phyloP scores from a whole-genome alignment of 225 moss, liverwort and hornwort genomes.

The Bryum argenteum region DNA sequence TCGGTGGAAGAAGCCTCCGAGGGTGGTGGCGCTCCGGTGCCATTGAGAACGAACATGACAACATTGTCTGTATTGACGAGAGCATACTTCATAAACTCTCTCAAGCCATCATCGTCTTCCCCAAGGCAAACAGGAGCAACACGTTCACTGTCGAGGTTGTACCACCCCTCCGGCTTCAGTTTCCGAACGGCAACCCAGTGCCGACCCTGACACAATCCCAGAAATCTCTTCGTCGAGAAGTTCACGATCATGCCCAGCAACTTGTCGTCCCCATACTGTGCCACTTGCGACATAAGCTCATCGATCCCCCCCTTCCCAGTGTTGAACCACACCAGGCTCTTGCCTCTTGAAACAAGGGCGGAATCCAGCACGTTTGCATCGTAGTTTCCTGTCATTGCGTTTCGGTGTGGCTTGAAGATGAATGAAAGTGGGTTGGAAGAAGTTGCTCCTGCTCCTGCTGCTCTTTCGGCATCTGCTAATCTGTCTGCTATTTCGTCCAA shows the following conservation, averaged over 20 bases:
- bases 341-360: slow-evolving; percentile 64
- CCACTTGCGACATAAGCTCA: slow-evolving; percentile 47
- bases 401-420: slow-evolving; percentile 82
- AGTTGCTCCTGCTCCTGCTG: slow-evolving; percentile 11
- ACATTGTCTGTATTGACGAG: slow-evolving; percentile 46
- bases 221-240: slow-evolving; percentile 42
- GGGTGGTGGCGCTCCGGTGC: no score
- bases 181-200: slow-evolving; percentile 87
- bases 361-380: slow-evolving; percentile 85
- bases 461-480: slow-evolving; percentile 36
- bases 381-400: slow-evolving; percentile 79
- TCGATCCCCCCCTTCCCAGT: slow-evolving; percentile 71
- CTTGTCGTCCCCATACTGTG: slow-evolving; percentile 53
- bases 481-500: slow-evolving; percentile 79
- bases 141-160: slow-evolving; percentile 78
- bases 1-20: no score
- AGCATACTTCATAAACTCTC: slow-evolving; percentile 47
- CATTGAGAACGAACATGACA: no score
- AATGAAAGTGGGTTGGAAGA: slow-evolving; percentile 56
- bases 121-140: no score
- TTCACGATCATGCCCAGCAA: slow-evolving; percentile 80
- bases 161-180: slow-evolving; percentile 66
- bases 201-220: slow-evolving; percentile 66
- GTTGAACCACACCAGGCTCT: slow-evolving; percentile 86
- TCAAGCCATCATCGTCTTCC: slow-evolving; percentile 55